Conservation (phyloP, 768 basidiomycete genomes). For the Lentinula detonsa region DNA sequence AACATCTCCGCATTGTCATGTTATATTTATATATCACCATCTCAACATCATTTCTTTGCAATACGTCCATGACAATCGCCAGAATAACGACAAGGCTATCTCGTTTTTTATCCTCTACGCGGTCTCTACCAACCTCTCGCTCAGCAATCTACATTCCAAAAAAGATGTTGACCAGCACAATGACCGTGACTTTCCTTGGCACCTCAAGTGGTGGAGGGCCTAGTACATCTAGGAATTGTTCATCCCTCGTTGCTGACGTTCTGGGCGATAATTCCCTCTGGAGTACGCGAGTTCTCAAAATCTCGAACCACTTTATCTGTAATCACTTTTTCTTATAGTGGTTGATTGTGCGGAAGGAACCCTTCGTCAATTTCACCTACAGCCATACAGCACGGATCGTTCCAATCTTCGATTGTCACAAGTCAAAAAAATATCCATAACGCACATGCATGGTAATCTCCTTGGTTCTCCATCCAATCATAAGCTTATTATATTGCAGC, state of each 20-base stretch:
- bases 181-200: conserved; percentile 67
- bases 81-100: neutral
- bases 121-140: neutral
- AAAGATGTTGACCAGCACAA: conserved; percentile 28
- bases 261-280: conserved; percentile 51
- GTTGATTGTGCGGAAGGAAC: conserved; percentile 85
- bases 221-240: conserved; percentile 66
- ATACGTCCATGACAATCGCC: neutral
- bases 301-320: conserved; percentile 6
- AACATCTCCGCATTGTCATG: neutral
- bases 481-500: conserved; percentile 27
- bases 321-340: conserved; percentile 37
- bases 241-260: conserved; percentile 61
- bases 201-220: conserved; percentile 78
- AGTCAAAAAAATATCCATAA: conserved; percentile 72
- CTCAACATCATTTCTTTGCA: neutral
- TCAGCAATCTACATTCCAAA: conserved; percentile 7
- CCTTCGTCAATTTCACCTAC: conserved; percentile 55
- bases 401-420: conserved; percentile 24
- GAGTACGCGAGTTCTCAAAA: conserved; percentile 40
- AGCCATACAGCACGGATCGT: conserved; percentile 30
- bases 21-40: neutral
- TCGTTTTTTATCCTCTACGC: neutral
- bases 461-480: neutral
- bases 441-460: conserved; percentile 72